phyloP scores from a whole-genome alignment of 345 rosid genomes.

The Ailanthus altissimus region DNA sequence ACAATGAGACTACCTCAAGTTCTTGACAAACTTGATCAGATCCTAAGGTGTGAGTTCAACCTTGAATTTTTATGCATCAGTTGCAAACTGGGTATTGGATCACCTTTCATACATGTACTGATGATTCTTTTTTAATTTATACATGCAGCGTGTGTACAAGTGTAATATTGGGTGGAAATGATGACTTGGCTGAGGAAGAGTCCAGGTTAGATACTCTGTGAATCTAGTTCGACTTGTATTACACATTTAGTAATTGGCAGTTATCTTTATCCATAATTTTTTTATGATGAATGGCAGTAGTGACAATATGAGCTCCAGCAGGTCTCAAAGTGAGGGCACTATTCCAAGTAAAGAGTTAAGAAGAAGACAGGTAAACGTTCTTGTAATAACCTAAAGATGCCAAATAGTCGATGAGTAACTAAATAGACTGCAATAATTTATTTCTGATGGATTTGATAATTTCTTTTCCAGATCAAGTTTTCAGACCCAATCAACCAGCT shows the following conservation, averaged over 20 bases:
- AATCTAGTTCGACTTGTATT: background rate
- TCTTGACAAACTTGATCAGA: constrained; percentile 87
- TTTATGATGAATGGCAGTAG: constrained; percentile 46
- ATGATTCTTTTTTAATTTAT: constrained; percentile 11
- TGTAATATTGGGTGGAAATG: constrained; percentile 76
- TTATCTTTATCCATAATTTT: background rate
- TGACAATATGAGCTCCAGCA: constrained; percentile 63
- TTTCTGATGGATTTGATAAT: constrained; percentile 16
- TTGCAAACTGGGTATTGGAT: background rate
- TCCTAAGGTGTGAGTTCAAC: constrained; percentile 59
- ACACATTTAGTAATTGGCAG: background rate
- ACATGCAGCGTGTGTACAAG: constrained; percentile 74
- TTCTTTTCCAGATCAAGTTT: constrained; percentile 54
- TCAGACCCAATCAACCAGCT: constrained; percentile 81
- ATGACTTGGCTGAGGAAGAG: constrained; percentile 70
- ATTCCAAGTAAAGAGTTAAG: constrained; percentile 78
- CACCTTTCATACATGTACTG: constrained; percentile 1
- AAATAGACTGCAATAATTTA: background rate
- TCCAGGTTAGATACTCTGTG: constrained; percentile 56
- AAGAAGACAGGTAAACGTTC: constrained; percentile 69
- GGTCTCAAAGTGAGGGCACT: constrained; percentile 56
- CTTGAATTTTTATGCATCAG: constrained; percentile 4
- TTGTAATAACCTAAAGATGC: background rate
- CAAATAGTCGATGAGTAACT: background rate
- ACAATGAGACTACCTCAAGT: constrained; percentile 92